A percentile compares a stretch with the other conserved stretches of the same genome.
Conservation (phyloP, 352 stramenopile genomes). For the Phytophthora crassamura region DNA sequence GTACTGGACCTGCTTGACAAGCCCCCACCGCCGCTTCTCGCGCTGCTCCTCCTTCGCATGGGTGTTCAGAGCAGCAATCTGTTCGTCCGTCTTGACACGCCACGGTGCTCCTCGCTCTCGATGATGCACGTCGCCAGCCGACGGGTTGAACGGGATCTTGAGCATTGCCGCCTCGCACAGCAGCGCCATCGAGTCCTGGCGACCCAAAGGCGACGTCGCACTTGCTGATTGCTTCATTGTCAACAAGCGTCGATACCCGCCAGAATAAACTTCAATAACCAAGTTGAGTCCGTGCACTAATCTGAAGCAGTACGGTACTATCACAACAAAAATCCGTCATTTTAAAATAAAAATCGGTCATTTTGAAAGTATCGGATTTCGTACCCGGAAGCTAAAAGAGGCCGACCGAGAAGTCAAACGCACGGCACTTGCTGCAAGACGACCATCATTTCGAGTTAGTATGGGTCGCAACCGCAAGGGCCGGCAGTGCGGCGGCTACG, state of each 20-base stretch:
- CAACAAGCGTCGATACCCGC: too few species aligned
- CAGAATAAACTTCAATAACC: too few species aligned
- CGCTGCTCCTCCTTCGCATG: conserved; percentile 63
- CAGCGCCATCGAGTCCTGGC: conserved; percentile 32
- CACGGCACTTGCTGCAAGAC: too few species aligned
- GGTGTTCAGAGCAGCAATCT: conserved; percentile 48
- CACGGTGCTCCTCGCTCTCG: too few species aligned
- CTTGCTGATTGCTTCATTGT: conserved; percentile 7
- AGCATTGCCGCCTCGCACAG: conserved; percentile 11
- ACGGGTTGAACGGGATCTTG: conserved; percentile 73
- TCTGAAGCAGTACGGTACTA: conserved; percentile 4
- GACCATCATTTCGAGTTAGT: conserved; percentile 12
- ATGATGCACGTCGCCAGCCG: conserved; percentile 67
- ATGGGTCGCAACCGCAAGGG: conserved; percentile 82
- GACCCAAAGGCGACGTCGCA: conserved; percentile 1
- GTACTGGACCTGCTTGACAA: conserved; percentile 80
- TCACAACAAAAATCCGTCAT: neutral
- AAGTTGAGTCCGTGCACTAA: conserved; percentile 12
- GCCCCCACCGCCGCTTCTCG: conserved; percentile 74
- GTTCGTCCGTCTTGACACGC: conserved; percentile 46
- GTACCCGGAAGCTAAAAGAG: too few species aligned
- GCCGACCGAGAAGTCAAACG: too few species aligned
- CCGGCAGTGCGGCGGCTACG: conserved; percentile 70
- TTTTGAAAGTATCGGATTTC: too few species aligned
- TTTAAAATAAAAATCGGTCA: conserved; percentile 1